Conservation (phyloP, 2,329 filamentous ascomycete species). For the Cadophora luteo-olivacea region DNA sequence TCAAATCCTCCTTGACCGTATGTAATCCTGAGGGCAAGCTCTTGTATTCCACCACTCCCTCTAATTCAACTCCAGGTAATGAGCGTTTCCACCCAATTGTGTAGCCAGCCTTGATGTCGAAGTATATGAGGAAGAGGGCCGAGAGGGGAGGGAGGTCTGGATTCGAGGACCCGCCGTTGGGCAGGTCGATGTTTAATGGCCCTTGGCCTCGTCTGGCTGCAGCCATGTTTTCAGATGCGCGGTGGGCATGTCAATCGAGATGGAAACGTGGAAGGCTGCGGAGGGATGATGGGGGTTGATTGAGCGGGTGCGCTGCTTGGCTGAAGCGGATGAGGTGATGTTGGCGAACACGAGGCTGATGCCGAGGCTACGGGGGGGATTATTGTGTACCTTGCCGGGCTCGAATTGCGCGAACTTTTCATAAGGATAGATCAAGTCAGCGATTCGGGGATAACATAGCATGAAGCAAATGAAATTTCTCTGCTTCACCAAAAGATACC, state of each 20-base stretch:
- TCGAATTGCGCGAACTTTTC: not conserved
- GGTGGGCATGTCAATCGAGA: slow-evolving; percentile 28
- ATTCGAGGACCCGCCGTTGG: slow-evolving; percentile 35
- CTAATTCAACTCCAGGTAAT: slow-evolving; percentile 72
- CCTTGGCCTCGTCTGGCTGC: slow-evolving; percentile 43
- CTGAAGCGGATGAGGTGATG: slow-evolving; percentile 4
- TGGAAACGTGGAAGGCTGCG: slow-evolving; percentile 13
- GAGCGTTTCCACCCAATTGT: slow-evolving; percentile 89
- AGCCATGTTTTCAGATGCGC: slow-evolving; percentile 38
- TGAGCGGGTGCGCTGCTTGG: not conserved
- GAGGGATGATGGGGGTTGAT: not conserved
- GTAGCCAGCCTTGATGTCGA: slow-evolving; percentile 91
- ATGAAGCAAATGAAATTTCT: not conserved
- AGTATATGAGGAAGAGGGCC: slow-evolving; percentile 87
- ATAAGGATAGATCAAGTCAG: not conserved
- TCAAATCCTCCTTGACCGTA: slow-evolving; percentile 84
- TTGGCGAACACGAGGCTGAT: slow-evolving; percentile 10
- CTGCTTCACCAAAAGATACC: not conserved
- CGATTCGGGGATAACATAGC: not conserved
- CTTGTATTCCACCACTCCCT: slow-evolving; percentile 94
- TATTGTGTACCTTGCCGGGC: not conserved
- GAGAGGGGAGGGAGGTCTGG: slow-evolving; percentile 67
- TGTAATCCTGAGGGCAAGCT: slow-evolving; percentile 93
- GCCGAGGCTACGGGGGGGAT: slow-evolving; percentile 11
- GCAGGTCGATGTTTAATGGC: slow-evolving; percentile 43